Evolutionary conservation across 768 basidiomycete genomes (phyloP).

Genomic region (Trametes sanguinea): DNA sequence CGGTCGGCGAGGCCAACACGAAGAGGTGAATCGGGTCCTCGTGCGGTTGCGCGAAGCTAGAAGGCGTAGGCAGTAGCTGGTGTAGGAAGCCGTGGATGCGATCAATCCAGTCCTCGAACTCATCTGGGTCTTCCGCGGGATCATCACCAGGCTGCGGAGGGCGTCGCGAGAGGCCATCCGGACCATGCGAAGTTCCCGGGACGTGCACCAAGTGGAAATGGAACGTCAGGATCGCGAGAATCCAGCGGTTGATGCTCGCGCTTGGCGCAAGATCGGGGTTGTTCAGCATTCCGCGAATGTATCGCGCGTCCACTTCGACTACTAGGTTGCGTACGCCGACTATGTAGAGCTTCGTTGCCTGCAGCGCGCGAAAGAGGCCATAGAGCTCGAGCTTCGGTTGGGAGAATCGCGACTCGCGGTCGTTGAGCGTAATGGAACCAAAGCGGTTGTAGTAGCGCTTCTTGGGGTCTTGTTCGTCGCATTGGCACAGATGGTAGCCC

Average conservation of each 20-base stretch:
- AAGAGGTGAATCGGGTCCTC: constrained; percentile 24
- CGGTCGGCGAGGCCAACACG: too few relatives aligned
- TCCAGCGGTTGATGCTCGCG: constrained; percentile 44
- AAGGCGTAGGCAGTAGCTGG: too few relatives aligned
- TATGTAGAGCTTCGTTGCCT: constrained; percentile 24
- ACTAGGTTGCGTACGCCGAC: constrained; percentile 25
- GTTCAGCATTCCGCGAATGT: constrained; percentile 36
- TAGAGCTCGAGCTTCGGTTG: constrained; percentile 34
- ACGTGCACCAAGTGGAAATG: constrained; percentile 40
- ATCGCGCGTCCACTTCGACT: constrained; percentile 19
- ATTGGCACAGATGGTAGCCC: constrained; percentile 6
- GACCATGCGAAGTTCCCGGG: constrained; percentile 16
- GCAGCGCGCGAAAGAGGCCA: constrained; percentile 24
- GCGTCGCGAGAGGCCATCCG: constrained; percentile 36
- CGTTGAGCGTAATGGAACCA: constrained; percentile 6
- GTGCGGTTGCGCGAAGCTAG: too few relatives aligned
- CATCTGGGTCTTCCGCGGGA: constrained; percentile 14
- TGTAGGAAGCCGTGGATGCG: constrained; percentile 1
- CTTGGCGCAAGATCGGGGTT: constrained; percentile 42
- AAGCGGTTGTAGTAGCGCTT: constrained; percentile 34
- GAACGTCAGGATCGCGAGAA: constrained; percentile 39
- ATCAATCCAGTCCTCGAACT: neutral
- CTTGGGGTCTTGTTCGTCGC: constrained; percentile 9
- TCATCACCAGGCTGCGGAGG: neutral
- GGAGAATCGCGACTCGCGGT: constrained; percentile 29